These are phyloP conservation scores for Endothia cerciana DNA, from an alignment of 2,329 filamentous ascomycete species.

Conservation along the genomic window DNA sequence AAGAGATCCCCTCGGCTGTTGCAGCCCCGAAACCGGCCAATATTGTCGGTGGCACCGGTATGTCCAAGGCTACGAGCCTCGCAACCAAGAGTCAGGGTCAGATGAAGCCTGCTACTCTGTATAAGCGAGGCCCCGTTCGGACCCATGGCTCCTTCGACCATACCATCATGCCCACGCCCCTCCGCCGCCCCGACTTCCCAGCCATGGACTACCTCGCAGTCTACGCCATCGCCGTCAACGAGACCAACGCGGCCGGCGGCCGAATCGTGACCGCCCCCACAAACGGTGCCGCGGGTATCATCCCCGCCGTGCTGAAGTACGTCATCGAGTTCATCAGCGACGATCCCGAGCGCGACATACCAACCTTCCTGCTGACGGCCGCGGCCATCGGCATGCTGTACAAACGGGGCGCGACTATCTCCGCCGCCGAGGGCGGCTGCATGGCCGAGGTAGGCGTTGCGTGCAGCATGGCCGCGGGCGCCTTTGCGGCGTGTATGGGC, in stretches of 20 bases:
- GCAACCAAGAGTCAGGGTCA: conserved; percentile 46
- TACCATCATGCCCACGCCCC: conserved; percentile 49
- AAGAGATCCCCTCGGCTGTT: conserved; percentile 19
- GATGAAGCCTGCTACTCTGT: conserved; percentile 44
- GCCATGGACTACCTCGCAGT: conserved; percentile 56
- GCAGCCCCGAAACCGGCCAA: conserved; percentile 11
- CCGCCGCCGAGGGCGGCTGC: conserved; percentile 55
- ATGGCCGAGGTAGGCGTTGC: conserved; percentile 59
- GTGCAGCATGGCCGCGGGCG: conserved; percentile 55
- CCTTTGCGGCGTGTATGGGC: conserved; percentile 56
- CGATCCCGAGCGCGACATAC: conserved; percentile 50
- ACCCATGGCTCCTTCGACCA: conserved; percentile 51
- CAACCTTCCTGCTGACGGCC: conserved; percentile 53
- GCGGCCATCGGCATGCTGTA: conserved; percentile 57
- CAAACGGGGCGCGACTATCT: conserved; percentile 57
- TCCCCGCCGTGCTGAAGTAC: conserved; percentile 55
- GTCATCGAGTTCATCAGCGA: conserved; percentile 55
- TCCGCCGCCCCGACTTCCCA: conserved; percentile 51
- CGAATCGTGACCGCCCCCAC: conserved; percentile 56
- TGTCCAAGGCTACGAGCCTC: conserved; percentile 34
- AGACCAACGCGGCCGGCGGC: conserved; percentile 56
- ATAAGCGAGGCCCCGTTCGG: conserved; percentile 43
- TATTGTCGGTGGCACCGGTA: conserved; percentile 13
- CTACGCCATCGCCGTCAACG: conserved; percentile 56
- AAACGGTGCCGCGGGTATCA: conserved; percentile 56